Percentiles rank a stretch among this genome's conserved stretches.
phyloP scores from a whole-genome alignment of 331 rosid genomes.

The Saraca asoca region DNA sequence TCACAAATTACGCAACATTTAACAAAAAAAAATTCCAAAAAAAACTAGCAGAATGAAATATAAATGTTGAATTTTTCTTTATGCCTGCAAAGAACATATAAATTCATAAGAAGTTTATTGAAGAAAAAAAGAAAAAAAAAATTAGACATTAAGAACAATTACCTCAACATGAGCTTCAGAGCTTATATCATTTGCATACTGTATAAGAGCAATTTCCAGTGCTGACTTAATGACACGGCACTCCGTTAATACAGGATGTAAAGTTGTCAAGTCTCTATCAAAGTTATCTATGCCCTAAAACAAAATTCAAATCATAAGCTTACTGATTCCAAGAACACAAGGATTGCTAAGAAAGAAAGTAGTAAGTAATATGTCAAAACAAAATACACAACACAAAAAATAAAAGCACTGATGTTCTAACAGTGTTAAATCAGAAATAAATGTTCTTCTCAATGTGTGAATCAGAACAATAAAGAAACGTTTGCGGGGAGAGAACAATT shows the following conservation, averaged over 20 bases:
- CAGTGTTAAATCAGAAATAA: slow-evolving; percentile 14
- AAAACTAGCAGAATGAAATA: neutral
- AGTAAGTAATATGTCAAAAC: neutral
- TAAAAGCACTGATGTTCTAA: neutral
- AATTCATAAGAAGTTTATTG: neutral
- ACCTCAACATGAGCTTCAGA: slow-evolving; percentile 95
- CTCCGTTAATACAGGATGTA: slow-evolving; percentile 89
- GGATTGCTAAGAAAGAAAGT: neutral
- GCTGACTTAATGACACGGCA: slow-evolving; percentile 85
- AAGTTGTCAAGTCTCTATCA: slow-evolving; percentile 61
- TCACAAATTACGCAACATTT: slow-evolving; percentile 6
- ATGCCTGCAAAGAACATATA: slow-evolving; percentile 27
- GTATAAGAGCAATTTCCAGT: slow-evolving; percentile 77
- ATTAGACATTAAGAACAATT: slow-evolving; percentile 22
- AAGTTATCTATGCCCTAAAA: slow-evolving; percentile 68
- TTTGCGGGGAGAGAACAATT: neutral
- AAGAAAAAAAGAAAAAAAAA: slow-evolving; percentile 11
- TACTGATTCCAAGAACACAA: slow-evolving; percentile 15
- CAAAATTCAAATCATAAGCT: slow-evolving; percentile 26
- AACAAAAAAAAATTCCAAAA: neutral
- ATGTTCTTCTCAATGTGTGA: neutral
- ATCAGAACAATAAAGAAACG: slow-evolving; percentile 15
- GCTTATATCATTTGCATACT: slow-evolving; percentile 87
- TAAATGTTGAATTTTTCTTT: neutral
- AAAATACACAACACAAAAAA: neutral